Base-by-base conservation (phyloP, 192 early-diverging fungal species). In the Umbelopsis sp. region DNA sequence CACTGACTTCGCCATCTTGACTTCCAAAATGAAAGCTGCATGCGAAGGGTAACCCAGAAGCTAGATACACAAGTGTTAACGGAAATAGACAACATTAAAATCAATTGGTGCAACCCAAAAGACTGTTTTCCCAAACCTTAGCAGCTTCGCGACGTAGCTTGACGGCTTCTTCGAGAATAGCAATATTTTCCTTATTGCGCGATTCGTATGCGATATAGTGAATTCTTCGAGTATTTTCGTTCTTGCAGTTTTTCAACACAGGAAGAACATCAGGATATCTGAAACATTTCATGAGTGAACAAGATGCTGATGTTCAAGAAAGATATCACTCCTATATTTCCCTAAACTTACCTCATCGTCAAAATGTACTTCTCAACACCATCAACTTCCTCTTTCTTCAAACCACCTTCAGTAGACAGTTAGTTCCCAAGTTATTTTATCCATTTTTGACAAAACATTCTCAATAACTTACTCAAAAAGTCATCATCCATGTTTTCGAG, bases 1-100 rank as follows among this genome's bases (percentile, higher is more conserved):
- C 3, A 90, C 86, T 4, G 76, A 79, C 76, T 95, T 93, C 56
- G 94, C 93, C 94, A 96, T 96, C 62, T 90, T 90, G 50, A 86
- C 83, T 69, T 95, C 91, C n/a, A 94, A 80, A 17, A 86, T 81
- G 71, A 84, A 94, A 29, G 83, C 83, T 14, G 91, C 90, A 72
- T 96, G 93, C 24, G 81, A 87, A 50, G 77, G 73, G 79, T 90
- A 95, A 6, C 93, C 93, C 4, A 93, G 76, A 53, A 96, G 71
- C 56, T 77, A 72, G 12, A 41, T 5, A 11, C 38, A 41, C 38
- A 24, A 87, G 83, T 20, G 80, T 80, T 53, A 0, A 17, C 12
- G 2, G 8, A 67, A 53, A 41, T 29, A 22, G 17, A 16, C 44
- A 49, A 11, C 12, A 21, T 2, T 69, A 22, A 1, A 62, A 3